phyloP scores from a whole-genome alignment of 352 stramenopile genomes.

The Sclerospora graminicola region DNA sequence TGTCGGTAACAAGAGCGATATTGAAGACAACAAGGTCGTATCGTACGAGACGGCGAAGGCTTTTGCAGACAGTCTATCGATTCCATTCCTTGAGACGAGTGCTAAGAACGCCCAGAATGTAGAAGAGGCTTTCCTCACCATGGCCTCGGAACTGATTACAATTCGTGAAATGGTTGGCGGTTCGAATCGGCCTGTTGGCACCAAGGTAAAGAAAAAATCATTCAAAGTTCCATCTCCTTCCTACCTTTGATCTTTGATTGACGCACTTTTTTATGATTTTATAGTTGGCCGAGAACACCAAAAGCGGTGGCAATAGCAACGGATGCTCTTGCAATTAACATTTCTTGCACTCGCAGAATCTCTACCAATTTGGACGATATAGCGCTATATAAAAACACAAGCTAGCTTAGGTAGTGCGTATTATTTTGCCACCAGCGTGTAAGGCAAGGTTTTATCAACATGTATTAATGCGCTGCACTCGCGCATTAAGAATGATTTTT shows the following conservation, averaged over 20 bases:
- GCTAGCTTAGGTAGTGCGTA: slow-evolving; percentile 15
- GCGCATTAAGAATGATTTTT: slow-evolving; percentile 5
- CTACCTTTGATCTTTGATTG: no score
- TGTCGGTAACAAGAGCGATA: slow-evolving; percentile 99
- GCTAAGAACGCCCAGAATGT: slow-evolving; percentile 99
- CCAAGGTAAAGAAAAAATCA: slow-evolving; percentile 28
- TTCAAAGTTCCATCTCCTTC: neutral
- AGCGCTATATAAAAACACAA: slow-evolving; percentile 2
- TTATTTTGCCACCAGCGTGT: slow-evolving; percentile 5
- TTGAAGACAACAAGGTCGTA: slow-evolving; percentile 93
- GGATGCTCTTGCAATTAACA: slow-evolving; percentile 33
- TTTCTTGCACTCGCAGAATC: neutral
- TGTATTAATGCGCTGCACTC: no score
- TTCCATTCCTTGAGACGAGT: slow-evolving; percentile 98
- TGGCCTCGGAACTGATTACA: slow-evolving; percentile 96
- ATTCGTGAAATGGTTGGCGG: slow-evolving; percentile 84
- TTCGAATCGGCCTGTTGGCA: slow-evolving; percentile 47
- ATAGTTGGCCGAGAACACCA: slow-evolving; percentile 28
- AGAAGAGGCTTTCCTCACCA: slow-evolving; percentile 98
- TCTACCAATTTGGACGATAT: neutral
- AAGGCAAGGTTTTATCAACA: no score
- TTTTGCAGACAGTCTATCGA: slow-evolving; percentile 94
- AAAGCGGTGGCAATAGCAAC: slow-evolving; percentile 21
- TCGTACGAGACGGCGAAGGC: slow-evolving; percentile 95
- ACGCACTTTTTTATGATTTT: slow-evolving; percentile 4